Evolutionary conservation across 768 basidiomycete species (phyloP), one percentile per base, ranked within the genome.

Genomic region (Termitomyces sp.): DNA sequence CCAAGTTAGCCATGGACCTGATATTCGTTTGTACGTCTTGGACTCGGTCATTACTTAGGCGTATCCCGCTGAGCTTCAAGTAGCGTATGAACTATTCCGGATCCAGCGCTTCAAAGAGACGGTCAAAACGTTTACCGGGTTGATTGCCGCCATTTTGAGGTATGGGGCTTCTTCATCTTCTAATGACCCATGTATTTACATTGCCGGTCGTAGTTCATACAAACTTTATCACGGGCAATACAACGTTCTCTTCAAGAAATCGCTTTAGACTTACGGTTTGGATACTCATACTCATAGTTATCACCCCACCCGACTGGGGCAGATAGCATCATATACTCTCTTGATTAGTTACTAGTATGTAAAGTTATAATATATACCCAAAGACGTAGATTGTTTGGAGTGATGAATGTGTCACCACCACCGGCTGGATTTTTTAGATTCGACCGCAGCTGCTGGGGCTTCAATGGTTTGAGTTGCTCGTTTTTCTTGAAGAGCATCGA

Each of bases 71-170:
- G 45, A 60, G 55, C 51, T 50, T 57, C 28, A 44, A 50, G 55
- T 67, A 94, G 92, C 90, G 7, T 94, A 90, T 69, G 88, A 92
- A 57, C 73, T 93, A n/a, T 92, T 93, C 78, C 78, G 79, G 61
- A 67, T 93, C 62, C 83, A 85, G 66, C 81, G 85, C 20, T 88
- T 79, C 46, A 83, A 79, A 66, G 80, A 85, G 55, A 74, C 82
- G 22, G 74, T 90, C 9, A 86, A 90, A 72, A 79, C 91, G 3
- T 71, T 88, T 63, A 75, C 85, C 38, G 92, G 92, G 24, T 76
- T 94, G 51, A 77, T 77, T 28, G 82, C 91, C 52, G 92, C 88
- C 16, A 75, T 89, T 57, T 75, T 94, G 60, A 91, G 92, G 92
- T 93, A 74, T 52, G 58, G n/a, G 22, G 39, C 55, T 56, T 49